These are phyloP conservation scores for Aureobasidium melanogenum DNA, from an alignment of 2,329 filamentous ascomycete genomes.

Conservation along the genomic window DNA sequence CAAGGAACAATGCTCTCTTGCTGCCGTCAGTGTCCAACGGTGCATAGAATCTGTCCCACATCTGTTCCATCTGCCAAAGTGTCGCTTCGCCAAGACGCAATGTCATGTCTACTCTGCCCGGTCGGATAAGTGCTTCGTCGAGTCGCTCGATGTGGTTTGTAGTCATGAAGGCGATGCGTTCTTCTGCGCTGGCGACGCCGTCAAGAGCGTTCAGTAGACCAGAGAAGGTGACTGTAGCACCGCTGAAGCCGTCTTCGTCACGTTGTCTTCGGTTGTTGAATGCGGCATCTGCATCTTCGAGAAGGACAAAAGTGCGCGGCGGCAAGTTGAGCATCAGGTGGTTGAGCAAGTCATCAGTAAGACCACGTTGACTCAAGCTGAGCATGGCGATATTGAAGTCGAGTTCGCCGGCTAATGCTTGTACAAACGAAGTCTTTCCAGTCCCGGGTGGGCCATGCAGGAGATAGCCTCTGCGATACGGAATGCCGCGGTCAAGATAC, in stretches of 20 bases:
- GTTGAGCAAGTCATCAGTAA: slow-evolving; percentile 83
- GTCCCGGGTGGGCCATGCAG: slow-evolving; percentile 84
- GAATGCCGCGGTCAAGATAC: slow-evolving; percentile 92
- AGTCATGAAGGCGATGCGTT: slow-evolving; percentile 86
- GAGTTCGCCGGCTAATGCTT: slow-evolving; percentile 83
- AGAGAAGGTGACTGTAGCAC: slow-evolving; percentile 87
- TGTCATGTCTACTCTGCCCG: slow-evolving; percentile 89
- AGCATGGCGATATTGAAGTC: slow-evolving; percentile 90
- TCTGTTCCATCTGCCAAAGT: slow-evolving; percentile 68
- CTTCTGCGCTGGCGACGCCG: slow-evolving; percentile 88
- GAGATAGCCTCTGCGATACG: slow-evolving; percentile 81
- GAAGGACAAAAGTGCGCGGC: slow-evolving; percentile 67
- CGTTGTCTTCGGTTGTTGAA: slow-evolving; percentile 72
- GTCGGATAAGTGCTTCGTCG: slow-evolving; percentile 80
- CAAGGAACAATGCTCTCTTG: slow-evolving; percentile 60
- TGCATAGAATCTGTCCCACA: slow-evolving; percentile 95
- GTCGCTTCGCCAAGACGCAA: slow-evolving; percentile 83
- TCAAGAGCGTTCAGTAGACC: slow-evolving; percentile 66
- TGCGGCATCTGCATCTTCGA: slow-evolving; percentile 88
- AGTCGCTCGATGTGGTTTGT: slow-evolving; percentile 89
- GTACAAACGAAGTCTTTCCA: slow-evolving; percentile 93
- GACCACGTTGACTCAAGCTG: slow-evolving; percentile 79
- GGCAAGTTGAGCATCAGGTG: slow-evolving; percentile 80
- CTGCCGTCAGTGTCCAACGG: slow-evolving; percentile 60
- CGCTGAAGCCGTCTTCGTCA: slow-evolving; percentile 74